phyloP scores from a whole-genome alignment of 306 rosid species.

The Casuarina cunninghamiana region DNA sequence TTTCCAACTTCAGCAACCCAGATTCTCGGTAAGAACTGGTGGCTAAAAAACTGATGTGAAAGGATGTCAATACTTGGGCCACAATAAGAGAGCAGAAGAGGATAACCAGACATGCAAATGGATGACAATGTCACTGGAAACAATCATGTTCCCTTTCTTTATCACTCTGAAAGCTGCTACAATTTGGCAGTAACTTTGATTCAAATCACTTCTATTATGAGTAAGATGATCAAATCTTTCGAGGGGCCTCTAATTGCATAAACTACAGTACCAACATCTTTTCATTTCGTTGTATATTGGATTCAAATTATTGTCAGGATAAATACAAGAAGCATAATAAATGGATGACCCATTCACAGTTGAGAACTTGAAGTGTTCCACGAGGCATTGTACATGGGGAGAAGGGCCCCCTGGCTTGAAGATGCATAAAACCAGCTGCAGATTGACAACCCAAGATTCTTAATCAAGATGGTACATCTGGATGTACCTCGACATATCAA shows the following conservation, averaged over 20 bases:
- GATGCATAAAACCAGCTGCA: conserved; percentile 18
- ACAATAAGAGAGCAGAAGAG: not conserved
- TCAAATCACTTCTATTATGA: no score
- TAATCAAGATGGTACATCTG: not conserved
- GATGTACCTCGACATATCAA: not conserved
- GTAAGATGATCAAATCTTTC: not conserved
- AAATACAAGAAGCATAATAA: not conserved
- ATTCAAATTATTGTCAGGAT: not conserved
- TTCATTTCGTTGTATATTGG: not conserved
- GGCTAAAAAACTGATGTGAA: not conserved
- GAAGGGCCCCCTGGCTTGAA: not conserved
- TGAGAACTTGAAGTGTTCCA: not conserved
- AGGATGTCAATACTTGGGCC: not conserved
- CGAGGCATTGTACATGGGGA: not conserved
- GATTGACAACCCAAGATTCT: conserved; percentile 12
- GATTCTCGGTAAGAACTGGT: not conserved
- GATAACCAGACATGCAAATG: not conserved
- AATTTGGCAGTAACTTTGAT: not conserved
- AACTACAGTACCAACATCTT: not conserved
- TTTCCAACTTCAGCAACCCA: conserved; percentile 1
- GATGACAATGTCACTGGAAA: not conserved
- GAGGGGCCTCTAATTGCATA: not conserved
- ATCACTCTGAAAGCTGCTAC: not conserved
- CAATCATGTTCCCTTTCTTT: not conserved
- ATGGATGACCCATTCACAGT: not conserved